Conservation (phyloP, 176 grass and related monocot genomes). For the bread wheat (Triticum aestivum) region IWGSC_CS_RefSeq_v2.1 NC_057799.1:562075140-562075639, state of each 20-base stretch:
- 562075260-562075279: no score
- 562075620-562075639: slow-evolving; percentile 48
- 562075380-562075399: slow-evolving; percentile 51
- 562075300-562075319: slow-evolving; percentile 37
- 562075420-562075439: slow-evolving; percentile 44
- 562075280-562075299: no score
- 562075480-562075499: slow-evolving; percentile 46
- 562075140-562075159: no score
- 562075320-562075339: slow-evolving; percentile 29
- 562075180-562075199: no score
- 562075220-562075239: no score
- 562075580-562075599: slow-evolving; percentile 55
- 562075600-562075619: slow-evolving; percentile 42
- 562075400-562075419: slow-evolving; percentile 27
- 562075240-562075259: no score
- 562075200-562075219: no score
- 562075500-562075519: slow-evolving; percentile 45
- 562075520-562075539: slow-evolving; percentile 43
- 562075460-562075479: slow-evolving; percentile 55
- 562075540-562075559: slow-evolving; percentile 43
- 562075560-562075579: slow-evolving; percentile 52
- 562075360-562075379: slow-evolving; percentile 71
- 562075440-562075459: slow-evolving; percentile 35
- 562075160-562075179: no score
- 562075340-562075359: slow-evolving; percentile 56